phyloP scores from a whole-genome alignment of 192 early-diverging fungal species.

The Backusella psychrophila region DNA sequence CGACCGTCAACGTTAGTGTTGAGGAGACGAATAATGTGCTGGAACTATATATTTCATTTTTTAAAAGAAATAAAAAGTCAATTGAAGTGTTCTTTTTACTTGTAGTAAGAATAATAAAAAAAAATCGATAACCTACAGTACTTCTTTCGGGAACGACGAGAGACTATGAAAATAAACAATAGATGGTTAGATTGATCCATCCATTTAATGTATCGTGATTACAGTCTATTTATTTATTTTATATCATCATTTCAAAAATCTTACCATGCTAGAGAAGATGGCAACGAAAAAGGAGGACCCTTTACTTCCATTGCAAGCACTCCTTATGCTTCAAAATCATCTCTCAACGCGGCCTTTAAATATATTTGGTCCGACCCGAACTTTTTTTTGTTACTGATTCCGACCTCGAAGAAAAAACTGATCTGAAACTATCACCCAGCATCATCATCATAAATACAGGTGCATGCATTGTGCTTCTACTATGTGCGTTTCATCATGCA shows the following conservation, averaged over 20 bases:
- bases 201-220: background rate
- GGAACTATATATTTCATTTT: constrained; percentile 60
- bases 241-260: background rate
- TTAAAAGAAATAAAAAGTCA: background rate
- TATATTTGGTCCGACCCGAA: background rate
- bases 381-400: background rate
- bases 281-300: constrained; percentile 7
- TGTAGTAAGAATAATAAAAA: background rate
- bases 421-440: background rate
- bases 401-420: background rate
- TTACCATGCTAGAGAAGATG: constrained; percentile 6
- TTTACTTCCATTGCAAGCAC: background rate
- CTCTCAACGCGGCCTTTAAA: background rate
- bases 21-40: constrained; percentile 87
- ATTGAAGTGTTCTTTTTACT: background rate
- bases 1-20: constrained; percentile 87
- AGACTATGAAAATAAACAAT: constrained; percentile 48
- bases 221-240: background rate
- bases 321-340: background rate
- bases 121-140: constrained; percentile 11
- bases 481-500: background rate
- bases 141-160: constrained; percentile 89
- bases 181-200: background rate
- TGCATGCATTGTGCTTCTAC: background rate
- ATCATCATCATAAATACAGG: background rate